A percentile compares a stretch with the other conserved stretches of the same genome.
Conservation (phyloP, 345 rosid genomes). For the Balakata baccata region DNA sequence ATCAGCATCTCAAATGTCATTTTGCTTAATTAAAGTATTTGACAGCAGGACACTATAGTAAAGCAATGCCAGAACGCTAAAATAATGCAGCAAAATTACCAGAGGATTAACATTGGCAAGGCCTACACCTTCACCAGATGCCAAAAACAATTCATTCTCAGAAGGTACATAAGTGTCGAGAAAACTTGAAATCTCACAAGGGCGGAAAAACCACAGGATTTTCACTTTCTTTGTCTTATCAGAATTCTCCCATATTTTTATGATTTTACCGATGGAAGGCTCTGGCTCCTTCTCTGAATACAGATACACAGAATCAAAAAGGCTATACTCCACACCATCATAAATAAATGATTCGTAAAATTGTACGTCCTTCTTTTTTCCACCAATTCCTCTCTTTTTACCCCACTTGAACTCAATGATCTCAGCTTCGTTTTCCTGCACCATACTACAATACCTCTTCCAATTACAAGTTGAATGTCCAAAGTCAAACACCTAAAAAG, state of each 20-base stretch:
- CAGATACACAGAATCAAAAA: slow-evolving; percentile 65
- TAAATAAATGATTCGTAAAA: slow-evolving; percentile 73
- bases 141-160: slow-evolving; percentile 73
- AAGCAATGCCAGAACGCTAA: background rate
- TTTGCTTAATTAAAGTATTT: background rate
- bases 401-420: slow-evolving; percentile 71
- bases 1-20: too few relatives aligned
- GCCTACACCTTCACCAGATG: slow-evolving; percentile 78
- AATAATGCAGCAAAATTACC: slow-evolving; percentile 47
- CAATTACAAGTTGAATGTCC: background rate
- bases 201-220: slow-evolving; percentile 78
- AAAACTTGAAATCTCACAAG: slow-evolving; percentile 51
- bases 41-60: background rate
- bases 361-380: slow-evolving; percentile 51
- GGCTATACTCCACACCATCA: slow-evolving; percentile 60
- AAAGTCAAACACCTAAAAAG: slow-evolving; percentile 4
- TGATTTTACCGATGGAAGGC: slow-evolving; percentile 68
- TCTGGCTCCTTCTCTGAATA: slow-evolving; percentile 39
- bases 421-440: slow-evolving; percentile 35
- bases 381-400: slow-evolving; percentile 54
- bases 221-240: slow-evolving; percentile 51
- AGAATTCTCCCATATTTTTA: slow-evolving; percentile 65
- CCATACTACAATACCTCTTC: slow-evolving; percentile 42
- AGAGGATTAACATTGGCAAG: slow-evolving; percentile 62
- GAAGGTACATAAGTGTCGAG: slow-evolving; percentile 34